Percentiles rank a stretch among this genome's conserved stretches.
Evolutionary conservation across 2,329 filamentous ascomycete genomes (phyloP).

Genomic region (Arthrobotrys megalospora): DNA sequence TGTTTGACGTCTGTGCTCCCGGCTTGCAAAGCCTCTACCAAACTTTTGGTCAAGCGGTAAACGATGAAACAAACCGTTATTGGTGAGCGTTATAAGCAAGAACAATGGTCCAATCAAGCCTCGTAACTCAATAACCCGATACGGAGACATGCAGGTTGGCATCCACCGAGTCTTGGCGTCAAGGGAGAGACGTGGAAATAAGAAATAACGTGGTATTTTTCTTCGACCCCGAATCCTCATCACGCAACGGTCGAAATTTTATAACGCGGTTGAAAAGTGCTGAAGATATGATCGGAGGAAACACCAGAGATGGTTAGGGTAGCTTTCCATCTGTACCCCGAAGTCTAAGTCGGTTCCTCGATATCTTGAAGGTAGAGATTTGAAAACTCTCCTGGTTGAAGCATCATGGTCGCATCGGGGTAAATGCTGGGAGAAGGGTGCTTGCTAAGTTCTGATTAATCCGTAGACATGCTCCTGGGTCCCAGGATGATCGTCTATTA

Average conservation of each 20-base stretch:
- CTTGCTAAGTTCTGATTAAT: constrained; percentile 59
- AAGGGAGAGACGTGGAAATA: constrained; percentile 36
- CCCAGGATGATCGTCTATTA: constrained; percentile 47
- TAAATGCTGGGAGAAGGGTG: constrained; percentile 32
- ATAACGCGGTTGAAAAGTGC: constrained; percentile 43
- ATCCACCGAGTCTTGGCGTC: constrained; percentile 45
- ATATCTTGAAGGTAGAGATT: neutral
- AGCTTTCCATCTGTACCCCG: neutral
- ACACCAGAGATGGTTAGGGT: constrained; percentile 40
- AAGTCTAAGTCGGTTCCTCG: neutral
- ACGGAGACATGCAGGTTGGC: constrained; percentile 53
- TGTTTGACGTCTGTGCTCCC: constrained; percentile 47
- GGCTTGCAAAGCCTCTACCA: constrained; percentile 1
- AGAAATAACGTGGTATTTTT: constrained; percentile 46
- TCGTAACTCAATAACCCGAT: constrained; percentile 59
- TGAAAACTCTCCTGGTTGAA: constrained; percentile 1
- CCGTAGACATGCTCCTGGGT: constrained; percentile 36
- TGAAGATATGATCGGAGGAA: constrained; percentile 29
- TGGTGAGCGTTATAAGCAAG: constrained; percentile 32
- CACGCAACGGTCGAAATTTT: constrained; percentile 24
- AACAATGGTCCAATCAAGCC: constrained; percentile 30
- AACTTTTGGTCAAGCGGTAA: constrained; percentile 44
- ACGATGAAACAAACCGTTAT: constrained; percentile 61
- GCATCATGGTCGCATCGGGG: constrained; percentile 21
- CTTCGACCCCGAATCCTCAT: neutral